A percentile compares a stretch with the other conserved stretches of the same genome.
phyloP scores from a whole-genome alignment of 805 yeast genomes.

The Cyberlindnera japonica region DNA sequence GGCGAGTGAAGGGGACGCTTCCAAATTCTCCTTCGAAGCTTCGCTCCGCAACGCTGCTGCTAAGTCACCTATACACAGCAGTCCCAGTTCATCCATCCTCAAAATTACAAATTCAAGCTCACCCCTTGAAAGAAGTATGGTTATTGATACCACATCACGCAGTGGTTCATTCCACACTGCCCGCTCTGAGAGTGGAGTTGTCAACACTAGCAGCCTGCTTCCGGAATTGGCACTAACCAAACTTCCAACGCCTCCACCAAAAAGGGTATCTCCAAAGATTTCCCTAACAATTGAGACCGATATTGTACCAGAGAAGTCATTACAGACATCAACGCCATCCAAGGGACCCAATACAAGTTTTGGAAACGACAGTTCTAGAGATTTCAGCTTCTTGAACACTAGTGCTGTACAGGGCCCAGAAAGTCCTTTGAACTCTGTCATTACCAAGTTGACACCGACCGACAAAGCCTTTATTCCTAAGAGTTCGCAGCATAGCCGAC shows the following conservation, averaged over 20 bases:
- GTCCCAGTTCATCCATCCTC: not conserved
- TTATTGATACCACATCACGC: conserved; percentile 5
- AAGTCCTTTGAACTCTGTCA: conserved; percentile 8
- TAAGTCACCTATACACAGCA: conserved; percentile 2
- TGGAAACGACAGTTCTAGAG: conserved; percentile 11
- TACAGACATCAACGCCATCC: conserved; percentile 16
- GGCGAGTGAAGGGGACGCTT: conserved; percentile 14
- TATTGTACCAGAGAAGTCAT: not conserved
- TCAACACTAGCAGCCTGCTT: conserved; percentile 9
- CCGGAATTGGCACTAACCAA: conserved; percentile 22
- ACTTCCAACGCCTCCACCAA: conserved; percentile 4
- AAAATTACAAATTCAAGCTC: not conserved
- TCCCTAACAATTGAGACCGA: conserved; percentile 16
- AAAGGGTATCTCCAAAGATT: conserved; percentile 13
- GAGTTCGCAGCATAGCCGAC: conserved; percentile 25
- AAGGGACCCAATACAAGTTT: conserved; percentile 5
- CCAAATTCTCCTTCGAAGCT: conserved; percentile 21
- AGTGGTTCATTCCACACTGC: conserved; percentile 23
- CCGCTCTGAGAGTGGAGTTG: conserved; percentile 9
- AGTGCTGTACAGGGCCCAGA: conserved; percentile 14
- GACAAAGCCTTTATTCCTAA: conserved; percentile 4
- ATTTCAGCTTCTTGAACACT: conserved; percentile 27
- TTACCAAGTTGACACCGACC: conserved; percentile 8
- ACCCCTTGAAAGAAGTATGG: not conserved
- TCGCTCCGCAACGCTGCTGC: conserved; percentile 2